Base-by-base conservation (phyloP, 2,329 filamentous ascomycete genomes). In the Fusarium mundagurra region DNA sequence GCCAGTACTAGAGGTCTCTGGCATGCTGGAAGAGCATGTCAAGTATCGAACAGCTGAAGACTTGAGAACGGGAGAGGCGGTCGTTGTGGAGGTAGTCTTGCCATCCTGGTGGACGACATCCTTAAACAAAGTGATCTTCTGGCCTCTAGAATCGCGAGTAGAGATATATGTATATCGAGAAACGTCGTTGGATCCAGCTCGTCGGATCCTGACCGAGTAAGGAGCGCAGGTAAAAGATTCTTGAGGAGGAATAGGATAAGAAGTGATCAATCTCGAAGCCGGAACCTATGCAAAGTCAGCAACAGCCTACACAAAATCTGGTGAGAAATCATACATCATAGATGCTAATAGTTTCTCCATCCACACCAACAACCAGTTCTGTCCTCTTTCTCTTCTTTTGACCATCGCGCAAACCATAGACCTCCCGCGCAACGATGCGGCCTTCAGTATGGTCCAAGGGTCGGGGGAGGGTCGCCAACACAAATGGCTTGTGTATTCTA, bases 201-300 rank as follows among this genome's bases (percentile, higher is more conserved):
- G 84, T 75, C 89, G 86, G 71, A 86, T 84, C 73, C 89, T 86
- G 47, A 91, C 80, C 22, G 91, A 92, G 80, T 86, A 87, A 27
- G 90, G 88, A 14, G 90, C 81, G 80, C 90, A 92, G 61, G 89
- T 89, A 79, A 92, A 91, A 59, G 85, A 86, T 61, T 91, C 88
- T 80, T 92, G 89, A 4, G 91, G 91, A 33, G 91, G 89, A 69
- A 92, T 88, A 29, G 91, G 90, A 79, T 92, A 92, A 5, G 91
- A 92, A 12, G 90, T 92, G 76, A 92, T 86, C 70, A 92, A 83
- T 69, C 88, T 86, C 11, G 90, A 88, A 8, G 89, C 88, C 8
- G 90, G 86, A 51, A 92, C 85, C 91, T 92, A 72, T 66, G 36
- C 68, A 33, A 34, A 22, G 50, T 69, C 60, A 73, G 64, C 33